Conservation (phyloP, 2,329 filamentous ascomycete genomes). For the Exophiala oligosperma region DNA sequence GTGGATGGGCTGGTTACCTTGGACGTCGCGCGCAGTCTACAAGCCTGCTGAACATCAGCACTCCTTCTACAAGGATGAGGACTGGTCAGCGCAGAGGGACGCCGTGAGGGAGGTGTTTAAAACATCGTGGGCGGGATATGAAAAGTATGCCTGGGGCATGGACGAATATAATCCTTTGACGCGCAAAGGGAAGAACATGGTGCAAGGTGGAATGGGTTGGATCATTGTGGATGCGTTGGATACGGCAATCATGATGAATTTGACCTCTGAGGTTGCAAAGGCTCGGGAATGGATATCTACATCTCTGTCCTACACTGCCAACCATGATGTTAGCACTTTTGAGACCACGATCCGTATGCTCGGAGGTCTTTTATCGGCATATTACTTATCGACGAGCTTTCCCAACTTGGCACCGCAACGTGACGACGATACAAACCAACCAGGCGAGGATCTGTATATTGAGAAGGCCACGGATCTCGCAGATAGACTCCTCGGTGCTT, state of each 20-base stretch:
- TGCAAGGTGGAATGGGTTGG: slow-evolving; percentile 87
- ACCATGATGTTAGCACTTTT: slow-evolving; percentile 96
- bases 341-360: slow-evolving; percentile 98
- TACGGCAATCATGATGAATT: slow-evolving; percentile 97
- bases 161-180: slow-evolving; percentile 86
- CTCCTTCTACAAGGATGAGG: slow-evolving; percentile 32
- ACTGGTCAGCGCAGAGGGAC: slow-evolving; percentile 78
- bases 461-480: slow-evolving; percentile 95
- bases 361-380: slow-evolving; percentile 85
- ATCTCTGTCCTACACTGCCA: slow-evolving; percentile 72
- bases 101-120: slow-evolving; percentile 86
- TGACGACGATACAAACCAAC: slow-evolving; percentile 69
- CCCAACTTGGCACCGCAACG: slow-evolving; percentile 74
- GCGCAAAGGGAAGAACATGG: slow-evolving; percentile 80
- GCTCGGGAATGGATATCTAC: slow-evolving; percentile 87
- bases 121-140: slow-evolving; percentile 90
- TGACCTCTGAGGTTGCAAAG: slow-evolving; percentile 79
- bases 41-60: slow-evolving; percentile 18
- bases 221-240: slow-evolving; percentile 96
- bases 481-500: slow-evolving; percentile 81
- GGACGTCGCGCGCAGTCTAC: slow-evolving; percentile 11
- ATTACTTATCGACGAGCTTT: slow-evolving; percentile 86
- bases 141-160: slow-evolving; percentile 90
- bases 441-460: slow-evolving; percentile 87
- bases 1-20: slow-evolving; percentile 63